Evolutionary conservation across 2,329 filamentous ascomycete genomes (phyloP), one percentile per base, ranked within the genome.

Genomic region (Pleurostoma richardsiae): DNA sequence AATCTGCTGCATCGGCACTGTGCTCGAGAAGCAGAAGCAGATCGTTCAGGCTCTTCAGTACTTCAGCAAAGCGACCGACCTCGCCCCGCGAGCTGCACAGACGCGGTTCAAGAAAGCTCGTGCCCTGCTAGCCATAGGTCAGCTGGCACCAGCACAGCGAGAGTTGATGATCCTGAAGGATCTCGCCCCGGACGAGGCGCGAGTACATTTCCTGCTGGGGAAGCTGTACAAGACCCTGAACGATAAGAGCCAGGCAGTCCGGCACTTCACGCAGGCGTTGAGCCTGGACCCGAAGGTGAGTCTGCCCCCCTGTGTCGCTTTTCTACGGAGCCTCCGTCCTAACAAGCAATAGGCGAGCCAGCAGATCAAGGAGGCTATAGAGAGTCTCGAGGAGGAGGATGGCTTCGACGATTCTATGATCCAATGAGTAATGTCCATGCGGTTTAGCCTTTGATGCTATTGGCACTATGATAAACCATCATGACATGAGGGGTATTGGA

Each of bases 331-430:
- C 10, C 1, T 26, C 19, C 19, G 19, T 19, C 19, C 19, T 19
- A 19, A 19, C 19, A 19, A 19, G 5, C 19, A 45, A 10, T 55
- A 96, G 91, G 90, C 92, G 57, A 90, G 89, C 54, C 86, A 88
- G 52, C 86, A 90, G 65, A 96, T 99, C 68, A 99, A 97, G 69
- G 90, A 96, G 64, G 90, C 90, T 19, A 96, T 99, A 71, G 92
- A 97, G 71, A 86, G 85, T 57, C 79, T 97, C 48, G 90, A 95
- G 59, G 85, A 90, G 47, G 85, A 88, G 50, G 83, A 88, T 48
- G 79, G 83, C 47, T 82, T 88, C 66, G 79, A 83, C 52, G 80
- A 83, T 62, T 82, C 78, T 50, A 81, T 82, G 74, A 80, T 80
- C 67, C 69, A 68, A 68, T 80, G 67, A 77, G 53, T 51, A 55